Base-by-base conservation (phyloP, 768 basidiomycete genomes). In the Crucibulum laeve region DNA sequence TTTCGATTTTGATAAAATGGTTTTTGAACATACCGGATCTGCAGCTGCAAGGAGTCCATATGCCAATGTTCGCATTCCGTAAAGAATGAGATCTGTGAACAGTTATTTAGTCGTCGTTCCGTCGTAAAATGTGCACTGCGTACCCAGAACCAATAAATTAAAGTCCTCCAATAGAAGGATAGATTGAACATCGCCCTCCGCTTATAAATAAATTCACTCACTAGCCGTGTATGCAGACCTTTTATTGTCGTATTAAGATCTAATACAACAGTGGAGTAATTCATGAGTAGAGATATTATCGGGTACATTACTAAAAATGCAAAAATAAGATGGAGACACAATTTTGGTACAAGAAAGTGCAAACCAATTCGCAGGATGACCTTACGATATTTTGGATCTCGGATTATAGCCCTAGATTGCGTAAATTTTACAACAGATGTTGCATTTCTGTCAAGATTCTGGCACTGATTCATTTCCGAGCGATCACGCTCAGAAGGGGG, bases 251-350 rank as follows among this genome's bases (percentile, higher is more conserved):
- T 25, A 40, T 51, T 28, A 40, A 60, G 46, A 40, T 58, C 58
- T 4, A 60, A 33, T 14, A 47, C 47, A n/a, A 49, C 45, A 11
- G 55, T 52, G 7, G 52, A 41, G 28, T 47, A 50, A 41, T 58
- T 58, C 32, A 56, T 30, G 21, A 53, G 17, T 3, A 49, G 37
- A 1, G 57, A 58, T 18, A 58, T 39, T 13, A 60, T 52, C 1
- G 58, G 57, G 24, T 60, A 60, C 14, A 60, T 44, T 7, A 28
- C 45, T 53, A n/a, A n/a, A n/a, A n/a, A n/a, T n/a, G n/a, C n/a
- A n/a, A n/a, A n/a, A 46, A 1, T 14, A 11, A 11, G 11, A 22
- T 40, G 18, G 18, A 26, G 19, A 7, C 10, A 13, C 36, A n/a
- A 11, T 19, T 11, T 2, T 30, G 15, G 21, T 10, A 36, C 38